A percentile compares a stretch with the other conserved stretches of the same genome.
Evolutionary conservation across 2,329 filamentous ascomycete species (phyloP).

Genomic region (Aspergillus sp.): DNA sequence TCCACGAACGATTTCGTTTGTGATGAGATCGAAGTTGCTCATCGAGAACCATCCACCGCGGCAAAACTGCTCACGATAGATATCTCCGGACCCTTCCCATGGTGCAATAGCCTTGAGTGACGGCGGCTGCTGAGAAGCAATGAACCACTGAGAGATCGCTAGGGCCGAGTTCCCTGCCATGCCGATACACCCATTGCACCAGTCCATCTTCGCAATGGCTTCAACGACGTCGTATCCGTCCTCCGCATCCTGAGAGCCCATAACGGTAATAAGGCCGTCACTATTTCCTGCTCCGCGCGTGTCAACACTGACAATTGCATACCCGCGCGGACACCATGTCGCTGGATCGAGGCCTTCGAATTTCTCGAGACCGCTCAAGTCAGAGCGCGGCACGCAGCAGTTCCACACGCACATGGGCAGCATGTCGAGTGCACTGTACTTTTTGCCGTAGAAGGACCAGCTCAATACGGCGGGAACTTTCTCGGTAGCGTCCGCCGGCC

Average conservation of each 20-base stretch:
- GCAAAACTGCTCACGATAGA: slow-evolving; percentile 51
- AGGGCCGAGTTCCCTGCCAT: slow-evolving; percentile 50
- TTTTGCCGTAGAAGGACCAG: slow-evolving; percentile 52
- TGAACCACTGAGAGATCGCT: slow-evolving; percentile 47
- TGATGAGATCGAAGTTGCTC: slow-evolving; percentile 47
- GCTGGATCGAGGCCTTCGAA: slow-evolving; percentile 49
- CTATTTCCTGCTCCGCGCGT: slow-evolving; percentile 35
- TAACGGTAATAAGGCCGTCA: slow-evolving; percentile 40
- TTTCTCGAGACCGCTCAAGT: slow-evolving; percentile 39
- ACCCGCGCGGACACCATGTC: slow-evolving; percentile 34
- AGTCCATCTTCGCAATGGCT: slow-evolving; percentile 42
- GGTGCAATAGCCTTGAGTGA: slow-evolving; percentile 48
- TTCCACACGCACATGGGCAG: slow-evolving; percentile 43
- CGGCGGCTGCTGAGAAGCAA: slow-evolving; percentile 46
- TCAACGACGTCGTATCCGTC: slow-evolving; percentile 52
- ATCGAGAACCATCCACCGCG: slow-evolving; percentile 45
- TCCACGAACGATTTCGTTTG: slow-evolving; percentile 40
- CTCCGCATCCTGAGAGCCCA: slow-evolving; percentile 48
- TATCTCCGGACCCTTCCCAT: slow-evolving; percentile 51
- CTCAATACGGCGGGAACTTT: slow-evolving; percentile 48
- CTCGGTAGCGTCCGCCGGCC: slow-evolving; percentile 35
- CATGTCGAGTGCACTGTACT: slow-evolving; percentile 43
- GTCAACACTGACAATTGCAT: slow-evolving; percentile 40
- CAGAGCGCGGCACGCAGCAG: slow-evolving; percentile 36
- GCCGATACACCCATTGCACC: slow-evolving; percentile 49